phyloP scores from a whole-genome alignment of 192 early-diverging fungal genomes.

The Funneliformis geosporum region DNA sequence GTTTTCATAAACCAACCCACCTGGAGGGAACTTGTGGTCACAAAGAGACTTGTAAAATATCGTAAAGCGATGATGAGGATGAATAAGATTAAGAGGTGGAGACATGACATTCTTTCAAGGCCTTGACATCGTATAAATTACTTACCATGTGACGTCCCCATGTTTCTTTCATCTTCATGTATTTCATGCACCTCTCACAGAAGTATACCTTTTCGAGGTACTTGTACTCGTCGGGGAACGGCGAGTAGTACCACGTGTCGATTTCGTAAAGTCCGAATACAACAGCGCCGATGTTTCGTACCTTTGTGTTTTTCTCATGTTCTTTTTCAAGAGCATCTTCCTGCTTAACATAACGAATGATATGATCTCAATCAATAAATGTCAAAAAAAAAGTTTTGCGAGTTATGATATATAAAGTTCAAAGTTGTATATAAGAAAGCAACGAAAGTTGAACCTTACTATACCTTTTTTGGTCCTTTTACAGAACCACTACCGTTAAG shows the following conservation, averaged over 20 bases:
- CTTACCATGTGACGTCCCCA: conserved; percentile 66
- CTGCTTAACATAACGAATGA: not conserved
- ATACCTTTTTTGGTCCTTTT: not conserved
- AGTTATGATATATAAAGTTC: not conserved
- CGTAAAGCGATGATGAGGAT: not conserved
- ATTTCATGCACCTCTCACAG: conserved; percentile 93
- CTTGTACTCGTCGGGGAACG: conserved; percentile 90
- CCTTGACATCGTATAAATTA: not conserved
- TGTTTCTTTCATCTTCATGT: conserved; percentile 76
- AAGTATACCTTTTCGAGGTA: conserved; percentile 70
- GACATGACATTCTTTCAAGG: conserved; percentile 12
- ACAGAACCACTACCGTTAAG: not conserved
- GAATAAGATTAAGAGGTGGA: not conserved
- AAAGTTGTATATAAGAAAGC: not conserved
- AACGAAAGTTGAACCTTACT: not conserved
- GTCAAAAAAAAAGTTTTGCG: not conserved
- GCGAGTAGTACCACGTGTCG: conserved; percentile 93
- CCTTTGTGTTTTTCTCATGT: not conserved
- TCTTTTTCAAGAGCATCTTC: conserved; percentile 5
- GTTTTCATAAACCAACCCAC: conserved; percentile 80
- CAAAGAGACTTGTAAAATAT: conserved; percentile 54
- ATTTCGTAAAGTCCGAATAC: conserved; percentile 82
- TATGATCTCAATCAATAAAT: not conserved
- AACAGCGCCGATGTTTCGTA: conserved; percentile 29
- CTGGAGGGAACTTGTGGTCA: conserved; percentile 66